These are phyloP conservation scores for Aspergillus awamori DNA, from an alignment of 2,329 filamentous ascomycete genomes.

Conservation along the genomic window DNA sequence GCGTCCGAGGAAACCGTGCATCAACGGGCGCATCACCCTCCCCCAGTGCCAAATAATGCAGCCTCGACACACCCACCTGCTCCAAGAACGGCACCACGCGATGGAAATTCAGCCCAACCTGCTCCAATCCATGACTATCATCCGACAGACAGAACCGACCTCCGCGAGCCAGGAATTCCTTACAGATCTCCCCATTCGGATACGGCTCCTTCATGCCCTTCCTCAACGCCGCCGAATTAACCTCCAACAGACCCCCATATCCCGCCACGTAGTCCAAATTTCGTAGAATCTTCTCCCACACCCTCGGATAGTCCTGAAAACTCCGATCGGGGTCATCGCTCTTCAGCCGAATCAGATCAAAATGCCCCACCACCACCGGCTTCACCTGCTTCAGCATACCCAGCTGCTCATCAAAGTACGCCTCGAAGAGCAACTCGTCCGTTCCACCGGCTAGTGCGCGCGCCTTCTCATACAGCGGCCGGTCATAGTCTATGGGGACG, in stretches of 20 bases:
- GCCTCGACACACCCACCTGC: constrained; percentile 42
- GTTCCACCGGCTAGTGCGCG: constrained; percentile 58
- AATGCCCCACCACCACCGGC: constrained; percentile 86
- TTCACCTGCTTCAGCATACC: constrained; percentile 73
- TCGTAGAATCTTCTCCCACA: constrained; percentile 74
- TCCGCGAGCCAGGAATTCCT: constrained; percentile 72
- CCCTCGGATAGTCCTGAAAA: constrained; percentile 59
- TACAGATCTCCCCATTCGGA: constrained; percentile 75
- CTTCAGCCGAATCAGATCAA: constrained; percentile 85
- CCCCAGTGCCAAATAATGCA: constrained; percentile 42
- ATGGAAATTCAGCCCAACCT: constrained; percentile 83
- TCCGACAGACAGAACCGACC: constrained; percentile 90
- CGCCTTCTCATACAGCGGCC: constrained; percentile 66
- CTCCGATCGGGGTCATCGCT: constrained; percentile 68
- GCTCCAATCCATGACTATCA: constrained; percentile 86
- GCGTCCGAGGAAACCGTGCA: constrained; percentile 41
- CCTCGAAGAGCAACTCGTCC: constrained; percentile 74
- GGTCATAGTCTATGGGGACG: constrained; percentile 87
- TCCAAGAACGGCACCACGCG: constrained; percentile 71
- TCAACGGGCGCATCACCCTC: constrained; percentile 29
- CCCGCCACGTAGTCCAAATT: constrained; percentile 72
- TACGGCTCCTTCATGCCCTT: constrained; percentile 93
- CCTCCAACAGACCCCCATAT: constrained; percentile 83
- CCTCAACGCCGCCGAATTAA: constrained; percentile 83
- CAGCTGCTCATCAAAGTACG: constrained; percentile 86